phyloP scores from a whole-genome alignment of 306 rosid species.

The Trichosanthes cucumerina region DNA sequence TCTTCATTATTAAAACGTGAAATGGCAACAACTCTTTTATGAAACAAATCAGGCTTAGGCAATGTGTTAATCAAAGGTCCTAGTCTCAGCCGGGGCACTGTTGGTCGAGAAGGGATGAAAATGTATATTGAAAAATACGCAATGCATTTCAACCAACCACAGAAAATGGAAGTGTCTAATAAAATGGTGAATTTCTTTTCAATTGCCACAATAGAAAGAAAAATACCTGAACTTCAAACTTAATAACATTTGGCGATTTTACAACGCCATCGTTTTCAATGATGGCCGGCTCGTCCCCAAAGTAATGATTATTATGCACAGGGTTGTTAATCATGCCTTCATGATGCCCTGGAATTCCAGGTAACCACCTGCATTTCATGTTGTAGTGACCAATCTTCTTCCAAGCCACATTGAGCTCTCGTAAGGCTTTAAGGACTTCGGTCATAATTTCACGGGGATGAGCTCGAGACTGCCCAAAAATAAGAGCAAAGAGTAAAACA shows the following conservation, averaged over 20 bases:
- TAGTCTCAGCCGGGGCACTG: background rate
- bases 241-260: conserved; percentile 54
- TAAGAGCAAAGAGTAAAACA: conserved; percentile 17
- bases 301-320: conserved; percentile 39
- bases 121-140: background rate
- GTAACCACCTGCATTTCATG: conserved; percentile 90
- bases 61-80: background rate
- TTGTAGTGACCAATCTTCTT: conserved; percentile 95
- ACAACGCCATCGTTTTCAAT: conserved; percentile 52
- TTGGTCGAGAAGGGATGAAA: background rate
- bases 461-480: conserved; percentile 62
- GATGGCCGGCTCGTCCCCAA: conserved; percentile 51
- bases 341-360: conserved; percentile 39
- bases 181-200: background rate
- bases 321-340: conserved; percentile 64
- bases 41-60: background rate
- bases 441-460: conserved; percentile 95
- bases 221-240: conserved; percentile 89
- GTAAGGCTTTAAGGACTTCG: conserved; percentile 88
- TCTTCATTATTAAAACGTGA: background rate
- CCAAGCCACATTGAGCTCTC: conserved; percentile 79
- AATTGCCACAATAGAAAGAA: background rate
- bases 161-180: background rate
- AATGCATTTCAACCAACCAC: background rate
- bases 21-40: background rate